phyloP scores from a whole-genome alignment of 768 basidiomycete species.

The Rhizopogon sp. region DNA sequence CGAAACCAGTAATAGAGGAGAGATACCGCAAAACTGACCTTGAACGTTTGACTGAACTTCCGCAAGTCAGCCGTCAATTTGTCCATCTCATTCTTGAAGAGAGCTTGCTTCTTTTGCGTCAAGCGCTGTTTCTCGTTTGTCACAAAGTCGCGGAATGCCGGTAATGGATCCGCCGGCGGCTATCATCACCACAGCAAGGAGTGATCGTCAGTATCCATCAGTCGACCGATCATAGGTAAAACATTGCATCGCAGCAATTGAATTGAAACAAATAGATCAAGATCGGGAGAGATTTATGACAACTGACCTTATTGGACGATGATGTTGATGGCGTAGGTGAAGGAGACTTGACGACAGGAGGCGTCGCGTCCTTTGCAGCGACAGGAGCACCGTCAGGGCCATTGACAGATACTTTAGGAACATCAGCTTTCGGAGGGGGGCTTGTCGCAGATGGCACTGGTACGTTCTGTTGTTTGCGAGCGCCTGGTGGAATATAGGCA shows the following conservation, averaged over 20 bases:
- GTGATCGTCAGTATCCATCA: slow-evolving; percentile 2
- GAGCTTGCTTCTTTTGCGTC: slow-evolving; percentile 84
- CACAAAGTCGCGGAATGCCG: slow-evolving; percentile 90
- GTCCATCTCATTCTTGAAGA: slow-evolving; percentile 92
- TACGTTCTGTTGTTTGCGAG: slow-evolving; percentile 47
- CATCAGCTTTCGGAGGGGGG: slow-evolving; percentile 33
- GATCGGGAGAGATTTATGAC: slow-evolving; percentile 4
- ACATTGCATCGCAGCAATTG: not conserved
- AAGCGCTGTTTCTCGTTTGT: slow-evolving; percentile 86
- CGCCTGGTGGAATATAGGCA: slow-evolving; percentile 94
- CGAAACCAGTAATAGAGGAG: not conserved
- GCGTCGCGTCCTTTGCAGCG: slow-evolving; percentile 35
- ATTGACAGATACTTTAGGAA: slow-evolving; percentile 74
- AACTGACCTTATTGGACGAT: slow-evolving; percentile 46
- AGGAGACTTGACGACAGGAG: slow-evolving; percentile 52
- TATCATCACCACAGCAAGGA: slow-evolving; percentile 20
- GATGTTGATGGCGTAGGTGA: slow-evolving; percentile 52
- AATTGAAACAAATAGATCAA: slow-evolving; percentile 1
- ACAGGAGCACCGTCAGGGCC: slow-evolving; percentile 66
- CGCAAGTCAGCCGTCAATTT: slow-evolving; percentile 89
- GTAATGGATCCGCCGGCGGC: slow-evolving; percentile 71
- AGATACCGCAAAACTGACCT: slow-evolving; percentile 46
- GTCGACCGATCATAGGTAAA: slow-evolving; percentile 9
- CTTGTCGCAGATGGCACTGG: slow-evolving; percentile 4
- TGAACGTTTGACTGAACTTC: slow-evolving; percentile 92